These are phyloP conservation scores for Sporormia fimetaria DNA, from an alignment of 495 filamentous ascomycete genomes.

Conservation along the genomic window DNA sequence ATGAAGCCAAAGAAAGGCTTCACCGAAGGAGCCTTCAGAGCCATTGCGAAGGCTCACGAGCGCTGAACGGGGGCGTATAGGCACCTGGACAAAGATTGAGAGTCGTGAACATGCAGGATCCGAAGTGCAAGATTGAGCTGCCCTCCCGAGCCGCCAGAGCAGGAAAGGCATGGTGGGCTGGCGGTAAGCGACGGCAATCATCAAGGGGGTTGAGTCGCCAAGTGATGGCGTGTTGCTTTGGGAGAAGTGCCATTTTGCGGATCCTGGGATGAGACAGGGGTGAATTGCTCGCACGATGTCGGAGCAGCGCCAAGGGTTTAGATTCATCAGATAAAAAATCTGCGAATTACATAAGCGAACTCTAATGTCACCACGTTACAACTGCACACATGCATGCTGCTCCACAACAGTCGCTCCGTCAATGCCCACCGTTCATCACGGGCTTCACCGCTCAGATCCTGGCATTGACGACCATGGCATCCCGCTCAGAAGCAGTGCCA, in stretches of 20 bases:
- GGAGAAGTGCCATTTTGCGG: too few species aligned
- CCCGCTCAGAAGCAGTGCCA: not conserved
- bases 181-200: not conserved
- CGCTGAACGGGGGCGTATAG: not conserved
- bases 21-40: conserved; percentile 5
- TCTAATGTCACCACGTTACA: too few species aligned
- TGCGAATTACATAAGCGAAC: conserved; percentile 7
- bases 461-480: conserved; percentile 10
- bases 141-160: conserved; percentile 1
- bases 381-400: too few species aligned
- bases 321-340: conserved; percentile 15
- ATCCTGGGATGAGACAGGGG: too few species aligned
- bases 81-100: too few species aligned
- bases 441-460: conserved; percentile 21
- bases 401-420: too few species aligned
- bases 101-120: too few species aligned
- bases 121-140: too few species aligned
- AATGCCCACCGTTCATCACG: too few species aligned
- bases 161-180: conserved; percentile 1
- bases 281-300: conserved; percentile 11
- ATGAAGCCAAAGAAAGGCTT: conserved; percentile 35
- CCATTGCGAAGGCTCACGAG: conserved; percentile 5
- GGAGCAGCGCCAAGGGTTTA: not conserved
- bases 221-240: too few species aligned
- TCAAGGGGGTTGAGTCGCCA: not conserved